Percentiles rank a stretch among this genome's conserved stretches.
phyloP scores from a whole-genome alignment of 2,329 filamentous ascomycete species.

The Chrysoporthe deuterocubensis region DNA sequence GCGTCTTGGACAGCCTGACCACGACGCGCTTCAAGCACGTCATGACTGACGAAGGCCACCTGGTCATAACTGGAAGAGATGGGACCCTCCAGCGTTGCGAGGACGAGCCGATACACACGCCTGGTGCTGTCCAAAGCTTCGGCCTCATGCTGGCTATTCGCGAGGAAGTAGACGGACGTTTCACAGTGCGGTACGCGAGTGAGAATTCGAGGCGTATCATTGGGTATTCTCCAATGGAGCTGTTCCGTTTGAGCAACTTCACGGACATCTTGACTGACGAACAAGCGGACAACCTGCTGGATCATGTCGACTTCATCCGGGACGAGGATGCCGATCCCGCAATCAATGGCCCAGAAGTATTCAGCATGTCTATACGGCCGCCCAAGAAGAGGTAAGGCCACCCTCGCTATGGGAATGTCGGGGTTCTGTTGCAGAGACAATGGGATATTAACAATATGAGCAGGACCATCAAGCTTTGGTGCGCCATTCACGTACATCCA shows the following conservation, averaged over 20 bases:
- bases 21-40: slow-evolving; percentile 80
- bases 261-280: slow-evolving; percentile 84
- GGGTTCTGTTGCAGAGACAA: not conserved
- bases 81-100: slow-evolving; percentile 79
- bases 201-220: slow-evolving; percentile 79
- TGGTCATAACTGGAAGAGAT: slow-evolving; percentile 79
- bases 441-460: not conserved
- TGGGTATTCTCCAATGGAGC: slow-evolving; percentile 74
- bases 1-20: slow-evolving; percentile 47
- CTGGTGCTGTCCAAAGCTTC: slow-evolving; percentile 80
- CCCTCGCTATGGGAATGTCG: not conserved
- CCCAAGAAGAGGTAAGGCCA: slow-evolving; percentile 47
- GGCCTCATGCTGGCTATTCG: slow-evolving; percentile 76
- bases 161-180: slow-evolving; percentile 69
- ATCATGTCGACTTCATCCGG: slow-evolving; percentile 86
- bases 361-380: slow-evolving; percentile 73
- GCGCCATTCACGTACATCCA: slow-evolving; percentile 78
- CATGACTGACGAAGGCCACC: slow-evolving; percentile 76
- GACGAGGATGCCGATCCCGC: slow-evolving; percentile 79
- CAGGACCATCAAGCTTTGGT: slow-evolving; percentile 76
- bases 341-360: slow-evolving; percentile 82
- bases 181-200: slow-evolving; percentile 74
- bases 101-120: slow-evolving; percentile 88
- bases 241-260: slow-evolving; percentile 77
- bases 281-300: slow-evolving; percentile 79